Evolutionary conservation across 345 rosid species (phyloP), one percentile per base, ranked within the genome.

Genomic region (Eutrema heterophyllum): DNA sequence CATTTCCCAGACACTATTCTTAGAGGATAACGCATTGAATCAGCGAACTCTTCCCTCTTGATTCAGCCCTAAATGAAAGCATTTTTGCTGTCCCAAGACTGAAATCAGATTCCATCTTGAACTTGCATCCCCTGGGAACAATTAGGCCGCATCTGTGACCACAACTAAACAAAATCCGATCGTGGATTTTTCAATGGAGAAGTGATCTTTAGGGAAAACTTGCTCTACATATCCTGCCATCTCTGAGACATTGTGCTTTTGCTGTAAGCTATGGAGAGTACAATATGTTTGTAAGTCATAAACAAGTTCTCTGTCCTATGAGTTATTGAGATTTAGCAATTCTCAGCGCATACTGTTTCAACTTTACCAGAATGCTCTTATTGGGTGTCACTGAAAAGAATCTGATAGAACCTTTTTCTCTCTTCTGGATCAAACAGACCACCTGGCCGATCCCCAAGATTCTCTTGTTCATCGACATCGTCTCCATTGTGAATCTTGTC

Each of bases 391-490:
- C 84, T 93, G 43, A 94, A 91, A 11, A 94, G 86, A 76, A 83
- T 83, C 80, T 85, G 85, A 76, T 91, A 89, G 73, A 94, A 91
- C 67, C 93, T 78, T 73, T 88, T 88, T 60, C 97, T 85, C 75
- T 91, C 97, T 84, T 94, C 96, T 9, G 90, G 81, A 67, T 91
- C 84, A 59, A 91, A 88, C 75, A 94, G 73, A 58, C 89, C 87
- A 9, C 89, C 83, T 36, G 74, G 60, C 67, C 78, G 82, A 58
- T 81, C 85, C 18, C 81, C 80, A 65, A 9, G 75, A 35, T 70
- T 79, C 50, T 86, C 93, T 62, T 81, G 79, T 30, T 84, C 92
- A 33, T 86, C 64, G 0, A 21, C 58, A 61, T 81, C 87, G 61
- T 40, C 68, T 51, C 30, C 72, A 44, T 79, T 49, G 18, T 48